Percentiles rank a stretch among this genome's conserved stretches.
phyloP scores from a whole-genome alignment of 306 rosid genomes.

The Benincasa hispida region DNA sequence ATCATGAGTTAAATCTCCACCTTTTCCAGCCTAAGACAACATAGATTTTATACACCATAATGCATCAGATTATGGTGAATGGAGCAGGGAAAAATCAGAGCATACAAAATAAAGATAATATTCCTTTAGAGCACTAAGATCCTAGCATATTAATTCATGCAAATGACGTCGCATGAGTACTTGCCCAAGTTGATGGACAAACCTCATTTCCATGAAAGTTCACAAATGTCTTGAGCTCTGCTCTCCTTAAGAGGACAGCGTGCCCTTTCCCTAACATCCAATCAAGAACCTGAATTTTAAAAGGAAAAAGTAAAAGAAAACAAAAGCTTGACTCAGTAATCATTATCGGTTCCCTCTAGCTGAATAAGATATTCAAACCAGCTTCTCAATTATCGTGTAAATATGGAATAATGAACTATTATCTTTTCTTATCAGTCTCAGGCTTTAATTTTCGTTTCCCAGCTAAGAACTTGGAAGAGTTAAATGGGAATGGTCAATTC shows the following conservation, averaged over 20 bases:
- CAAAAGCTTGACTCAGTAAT: neutral
- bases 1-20: constrained; percentile 94
- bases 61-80: neutral
- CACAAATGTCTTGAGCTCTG: constrained; percentile 94
- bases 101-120: neutral
- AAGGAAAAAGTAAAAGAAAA: neutral
- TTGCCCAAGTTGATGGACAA: constrained; percentile 1
- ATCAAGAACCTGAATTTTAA: constrained; percentile 58
- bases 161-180: neutral
- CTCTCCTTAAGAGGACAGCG: constrained; percentile 82
- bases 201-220: constrained; percentile 98
- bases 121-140: neutral
- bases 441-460: neutral
- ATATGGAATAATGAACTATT: neutral
- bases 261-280: constrained; percentile 98
- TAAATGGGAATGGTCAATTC: neutral
- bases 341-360: neutral
- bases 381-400: neutral
- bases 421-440: neutral
- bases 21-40: constrained; percentile 82
- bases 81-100: neutral
- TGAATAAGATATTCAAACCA: neutral
- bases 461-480: neutral
- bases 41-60: constrained; percentile 11
- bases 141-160: neutral